Base-by-base conservation (phyloP, 176 grass and related monocot genomes). In the Pontederia paniculata region DNA sequence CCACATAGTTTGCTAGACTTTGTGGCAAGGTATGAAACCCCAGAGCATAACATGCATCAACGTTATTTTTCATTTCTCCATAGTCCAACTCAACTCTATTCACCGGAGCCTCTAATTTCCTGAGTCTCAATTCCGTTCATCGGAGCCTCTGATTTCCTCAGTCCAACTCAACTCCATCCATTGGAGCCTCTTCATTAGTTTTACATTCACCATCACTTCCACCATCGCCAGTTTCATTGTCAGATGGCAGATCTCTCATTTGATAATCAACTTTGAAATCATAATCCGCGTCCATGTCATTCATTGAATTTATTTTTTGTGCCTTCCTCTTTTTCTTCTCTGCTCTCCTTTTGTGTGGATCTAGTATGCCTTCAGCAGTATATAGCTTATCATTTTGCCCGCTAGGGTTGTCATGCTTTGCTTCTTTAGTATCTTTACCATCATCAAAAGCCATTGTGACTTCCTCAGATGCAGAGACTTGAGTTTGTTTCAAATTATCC, bases 321-420 rank as follows among this genome's bases (percentile, higher is more conserved):
- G 62, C 74, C 50, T 77, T 77, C 50, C 74, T 67, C 37, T 44
- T 61, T 44, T 73, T 83, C 62, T 73, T 83, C 44, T 83, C 73
- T 9, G 80, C 77, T 69, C 82, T 91, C 48, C 19, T 71, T 74
- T 80, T 91, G 17, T 74, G 83, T 9, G 86, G 93, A 51, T 98
- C 77, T 1, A 91, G 60, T 55, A 98, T 91, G 66, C 86, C 93
- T 54, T 84, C 75, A 0, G 80, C 86, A 0, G 83, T 74, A 57
- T 98, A 88, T 37, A 98, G 17, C 62, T 88, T 98, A 18, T 84
- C 69, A 17, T 88, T 57, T 68, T 91, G 86, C 12, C 61, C 73
- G 52, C 52, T 74, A 10, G 28, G 63, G 23, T 62, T 51, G 9
- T 54, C 72, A 6, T 22, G 2, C 53, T 84, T 82, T 25, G 60